Conservation (phyloP, 31 red algal species). For the Endocladia muricata region DNA sequence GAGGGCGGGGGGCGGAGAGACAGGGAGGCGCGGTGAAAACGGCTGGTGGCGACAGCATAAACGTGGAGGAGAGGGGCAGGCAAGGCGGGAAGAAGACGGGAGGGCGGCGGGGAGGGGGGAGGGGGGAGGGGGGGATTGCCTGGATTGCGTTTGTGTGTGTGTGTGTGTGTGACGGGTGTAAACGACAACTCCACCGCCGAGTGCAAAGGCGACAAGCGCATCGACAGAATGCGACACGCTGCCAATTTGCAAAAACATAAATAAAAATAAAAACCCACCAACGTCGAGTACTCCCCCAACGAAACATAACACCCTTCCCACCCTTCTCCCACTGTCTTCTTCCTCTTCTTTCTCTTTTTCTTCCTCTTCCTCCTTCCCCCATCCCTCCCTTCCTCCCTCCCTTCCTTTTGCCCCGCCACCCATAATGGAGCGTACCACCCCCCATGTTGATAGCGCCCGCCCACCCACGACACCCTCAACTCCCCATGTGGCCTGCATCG, state of each 20-base stretch:
- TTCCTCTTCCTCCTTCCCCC: not conserved
- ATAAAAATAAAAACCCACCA: not conserved
- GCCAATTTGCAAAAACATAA: not conserved
- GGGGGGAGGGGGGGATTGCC: not conserved
- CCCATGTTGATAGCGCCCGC: not conserved
- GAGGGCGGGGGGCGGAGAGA: not conserved
- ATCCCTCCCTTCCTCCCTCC: not conserved
- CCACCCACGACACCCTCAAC: not conserved
- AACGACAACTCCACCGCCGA: not conserved
- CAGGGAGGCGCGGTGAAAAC: not conserved
- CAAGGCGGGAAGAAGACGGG: not conserved
- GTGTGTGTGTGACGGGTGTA: not conserved
- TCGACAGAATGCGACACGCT: not conserved
- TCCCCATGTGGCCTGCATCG: slow-evolving; percentile 18
- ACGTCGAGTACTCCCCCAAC: not conserved
- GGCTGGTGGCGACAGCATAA: not conserved
- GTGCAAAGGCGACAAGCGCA: not conserved
- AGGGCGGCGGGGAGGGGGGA: not conserved
- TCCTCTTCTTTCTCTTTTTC: not conserved
- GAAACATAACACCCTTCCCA: not conserved
- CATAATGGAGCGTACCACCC: not conserved
- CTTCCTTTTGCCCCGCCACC: not conserved
- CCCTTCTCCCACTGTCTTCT: not conserved
- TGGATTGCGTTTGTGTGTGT: not conserved
- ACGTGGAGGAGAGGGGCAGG: not conserved